Evolutionary conservation across 2,329 filamentous ascomycete genomes (phyloP).

Genomic region (Macroventuria anomochaeta): DNA sequence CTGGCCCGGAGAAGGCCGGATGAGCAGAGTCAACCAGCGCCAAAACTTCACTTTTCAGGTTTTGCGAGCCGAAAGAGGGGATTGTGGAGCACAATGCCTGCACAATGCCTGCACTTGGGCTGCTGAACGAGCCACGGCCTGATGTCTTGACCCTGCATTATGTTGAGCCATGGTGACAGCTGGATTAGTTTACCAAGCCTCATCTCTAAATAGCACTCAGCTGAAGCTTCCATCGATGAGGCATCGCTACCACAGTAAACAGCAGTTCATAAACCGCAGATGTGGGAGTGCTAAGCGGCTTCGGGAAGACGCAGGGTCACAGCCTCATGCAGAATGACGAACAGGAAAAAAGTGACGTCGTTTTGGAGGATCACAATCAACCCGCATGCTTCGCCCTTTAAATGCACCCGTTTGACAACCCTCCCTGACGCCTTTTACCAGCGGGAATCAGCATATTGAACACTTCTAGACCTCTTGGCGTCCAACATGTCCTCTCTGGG

Average conservation of each 20-base stretch:
- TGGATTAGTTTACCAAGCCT: background rate
- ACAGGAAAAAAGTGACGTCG: slow-evolving; percentile 35
- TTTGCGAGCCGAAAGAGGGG: slow-evolving; percentile 20
- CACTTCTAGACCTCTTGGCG: slow-evolving; percentile 46
- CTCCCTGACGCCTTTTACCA: slow-evolving; percentile 21
- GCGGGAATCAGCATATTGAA: slow-evolving; percentile 35
- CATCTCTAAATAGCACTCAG: background rate
- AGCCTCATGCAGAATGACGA: slow-evolving; percentile 41
- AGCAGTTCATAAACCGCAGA: background rate
- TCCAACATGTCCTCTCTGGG: slow-evolving; percentile 18
- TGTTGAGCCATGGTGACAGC: background rate
- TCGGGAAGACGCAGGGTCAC: slow-evolving; percentile 25
- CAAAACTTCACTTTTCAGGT: slow-evolving; percentile 20
- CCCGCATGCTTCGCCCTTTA: slow-evolving; percentile 24
- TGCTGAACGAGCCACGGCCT: background rate
- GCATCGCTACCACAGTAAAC: background rate
- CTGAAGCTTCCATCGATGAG: background rate
- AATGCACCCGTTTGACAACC: slow-evolving; percentile 28
- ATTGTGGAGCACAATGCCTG: slow-evolving; percentile 13
- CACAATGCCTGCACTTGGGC: background rate
- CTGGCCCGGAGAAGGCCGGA: slow-evolving; percentile 30
- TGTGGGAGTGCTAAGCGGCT: background rate
- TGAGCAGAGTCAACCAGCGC: slow-evolving; percentile 20
- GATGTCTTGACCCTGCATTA: background rate
- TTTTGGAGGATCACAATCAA: slow-evolving; percentile 25